Conservation (phyloP, 345 rosid species). For the Salix suchowensis region DNA sequence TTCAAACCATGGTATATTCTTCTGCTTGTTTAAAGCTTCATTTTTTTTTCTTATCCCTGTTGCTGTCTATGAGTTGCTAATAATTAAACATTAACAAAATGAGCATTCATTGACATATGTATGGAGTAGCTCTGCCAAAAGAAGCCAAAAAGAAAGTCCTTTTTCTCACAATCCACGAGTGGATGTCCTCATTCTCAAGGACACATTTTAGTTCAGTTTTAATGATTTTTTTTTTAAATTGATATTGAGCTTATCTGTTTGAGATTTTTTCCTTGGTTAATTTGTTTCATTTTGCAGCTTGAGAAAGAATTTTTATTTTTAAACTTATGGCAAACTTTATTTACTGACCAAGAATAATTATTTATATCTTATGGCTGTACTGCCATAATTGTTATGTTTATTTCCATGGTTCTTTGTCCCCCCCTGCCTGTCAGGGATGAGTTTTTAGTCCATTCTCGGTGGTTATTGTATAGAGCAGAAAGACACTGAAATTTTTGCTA, state of each 20-base stretch:
- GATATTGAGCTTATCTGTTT: too few relatives aligned
- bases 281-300: too few relatives aligned
- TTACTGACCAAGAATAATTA: background rate
- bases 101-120: too few relatives aligned
- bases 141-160: background rate
- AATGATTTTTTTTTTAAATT: background rate
- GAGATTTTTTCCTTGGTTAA: too few relatives aligned
- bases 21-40: background rate
- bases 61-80: background rate
- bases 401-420: background rate
- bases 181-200: background rate
- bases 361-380: background rate
- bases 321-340: too few relatives aligned
- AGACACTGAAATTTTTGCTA: background rate
- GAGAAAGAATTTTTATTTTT: too few relatives aligned
- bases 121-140: background rate
- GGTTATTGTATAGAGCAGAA: background rate
- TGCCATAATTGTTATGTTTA: background rate
- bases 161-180: too few relatives aligned
- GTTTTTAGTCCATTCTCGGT: background rate
- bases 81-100: background rate
- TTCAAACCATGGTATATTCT: slow-evolving; percentile 74
- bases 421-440: background rate
- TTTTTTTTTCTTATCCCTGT: background rate
- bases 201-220: background rate